Base-by-base conservation (phyloP, 164 flowering plant genomes). In the Cinnamomum micranthum region DNA sequence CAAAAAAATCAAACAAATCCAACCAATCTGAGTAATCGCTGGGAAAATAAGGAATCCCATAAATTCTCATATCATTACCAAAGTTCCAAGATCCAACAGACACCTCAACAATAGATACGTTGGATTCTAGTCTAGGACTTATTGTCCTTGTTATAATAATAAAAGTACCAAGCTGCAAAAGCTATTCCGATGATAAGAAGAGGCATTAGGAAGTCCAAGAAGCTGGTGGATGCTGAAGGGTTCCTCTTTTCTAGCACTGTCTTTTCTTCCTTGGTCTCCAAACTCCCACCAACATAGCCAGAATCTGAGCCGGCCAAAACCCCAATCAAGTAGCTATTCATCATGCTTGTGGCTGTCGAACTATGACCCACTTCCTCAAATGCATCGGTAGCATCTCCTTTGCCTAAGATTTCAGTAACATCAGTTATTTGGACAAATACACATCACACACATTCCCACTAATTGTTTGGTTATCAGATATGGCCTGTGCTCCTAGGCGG, bases 361-460 rank as follows among this genome's bases (percentile, higher is more conserved):
- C 72, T 79, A 47, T 79, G 81, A 50, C 78, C 73, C 51, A 75
- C 75, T 1, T 75, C 78, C 6, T 75, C 75, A 20, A 79, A 79
- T 59, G 31, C 75, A 12, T 60, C 17, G 24, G 75, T 74, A 55
- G 81, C 81, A 75, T 78, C 81, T 75, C 80, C 80, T 6, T 70
- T 78, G 66, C 71, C 80, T 78, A 20, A 41, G 22, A 51, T 73
- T 69, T 15, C 63, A 27, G 33, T 28, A 69, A 69, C 24, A 64
- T n/a, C 11, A 69, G 22, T 17, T 69, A 23, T 69, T n/a, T 9
- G 27, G n/a, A 55, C 47, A 41, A 41, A 41, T 41, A 41, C 47
- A 41, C 47, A 6, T 9, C 10, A 1, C 47, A 41, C 47, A 7
- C 47, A 41, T 10, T 7, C 47, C 47, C 47, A 0, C 9, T 41